These are phyloP conservation scores for Cytospora piceicola DNA, from an alignment of 2,329 filamentous ascomycete genomes.

Conservation along the genomic window DNA sequence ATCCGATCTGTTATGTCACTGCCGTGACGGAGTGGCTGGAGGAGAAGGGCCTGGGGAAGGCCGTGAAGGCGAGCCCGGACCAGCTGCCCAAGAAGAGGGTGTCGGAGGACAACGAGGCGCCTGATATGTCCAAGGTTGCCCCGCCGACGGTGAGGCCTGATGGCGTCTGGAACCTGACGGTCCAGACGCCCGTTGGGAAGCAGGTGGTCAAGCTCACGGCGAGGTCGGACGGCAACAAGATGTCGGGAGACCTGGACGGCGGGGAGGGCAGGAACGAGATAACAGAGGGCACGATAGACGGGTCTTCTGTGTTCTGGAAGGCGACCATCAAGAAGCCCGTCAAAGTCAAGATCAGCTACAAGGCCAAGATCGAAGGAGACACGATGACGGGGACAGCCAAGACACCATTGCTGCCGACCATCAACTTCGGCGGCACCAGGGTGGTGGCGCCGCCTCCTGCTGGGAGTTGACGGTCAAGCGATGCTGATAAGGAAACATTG, in stretches of 20 bases:
- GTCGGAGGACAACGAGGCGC: background rate
- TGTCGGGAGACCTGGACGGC: slow-evolving; percentile 21
- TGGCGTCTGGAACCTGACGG: slow-evolving; percentile 16
- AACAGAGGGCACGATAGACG: slow-evolving; percentile 19
- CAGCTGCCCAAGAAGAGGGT: slow-evolving; percentile 6
- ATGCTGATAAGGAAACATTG: background rate
- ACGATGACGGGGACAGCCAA: slow-evolving; percentile 20
- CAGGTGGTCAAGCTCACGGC: slow-evolving; percentile 15
- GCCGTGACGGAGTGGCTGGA: slow-evolving; percentile 29
- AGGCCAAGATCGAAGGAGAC: slow-evolving; percentile 21
- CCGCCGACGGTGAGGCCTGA: slow-evolving; percentile 13
- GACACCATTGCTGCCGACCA: slow-evolving; percentile 19
- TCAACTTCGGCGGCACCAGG: slow-evolving; percentile 15
- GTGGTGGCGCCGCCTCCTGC: background rate
- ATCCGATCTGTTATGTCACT: slow-evolving; percentile 29
- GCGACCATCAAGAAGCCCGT: slow-evolving; percentile 18
- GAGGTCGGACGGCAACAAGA: slow-evolving; percentile 17
- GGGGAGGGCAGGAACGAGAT: slow-evolving; percentile 23
- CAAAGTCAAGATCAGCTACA: slow-evolving; percentile 27
- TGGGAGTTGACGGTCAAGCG: background rate
- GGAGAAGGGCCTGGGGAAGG: slow-evolving; percentile 22
- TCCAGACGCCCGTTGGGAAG: slow-evolving; percentile 20
- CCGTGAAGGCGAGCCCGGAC: slow-evolving; percentile 14
- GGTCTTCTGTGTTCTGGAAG: slow-evolving; percentile 21
- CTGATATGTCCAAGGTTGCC: slow-evolving; percentile 9